Conservation (phyloP, 495 filamentous ascomycete species). For the Aspergillus carlsbadensis region DNA sequence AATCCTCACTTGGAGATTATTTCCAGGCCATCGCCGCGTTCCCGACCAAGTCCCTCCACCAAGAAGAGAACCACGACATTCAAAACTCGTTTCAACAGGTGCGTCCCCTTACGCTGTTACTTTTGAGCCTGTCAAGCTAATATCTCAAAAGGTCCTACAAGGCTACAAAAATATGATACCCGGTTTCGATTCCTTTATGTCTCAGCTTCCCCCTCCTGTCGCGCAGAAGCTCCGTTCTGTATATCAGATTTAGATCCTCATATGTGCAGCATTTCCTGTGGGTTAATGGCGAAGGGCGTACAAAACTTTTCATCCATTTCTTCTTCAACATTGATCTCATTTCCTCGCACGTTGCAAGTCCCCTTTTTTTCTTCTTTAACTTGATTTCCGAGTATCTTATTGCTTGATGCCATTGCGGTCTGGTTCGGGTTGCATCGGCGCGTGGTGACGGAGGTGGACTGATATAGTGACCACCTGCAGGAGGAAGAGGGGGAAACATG, state of each 20-base stretch:
- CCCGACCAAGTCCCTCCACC: constrained; percentile 53
- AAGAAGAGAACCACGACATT: constrained; percentile 52
- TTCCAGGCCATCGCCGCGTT: constrained; percentile 83
- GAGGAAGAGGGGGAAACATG: not conserved
- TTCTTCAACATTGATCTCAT: not conserved
- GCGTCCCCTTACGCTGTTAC: constrained; percentile 10
- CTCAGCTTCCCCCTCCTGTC: constrained; percentile 62
- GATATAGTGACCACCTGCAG: not conserved
- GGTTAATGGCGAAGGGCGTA: constrained; percentile 29
- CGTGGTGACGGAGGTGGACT: not conserved
- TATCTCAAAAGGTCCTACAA: constrained; percentile 62
- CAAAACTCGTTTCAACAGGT: constrained; percentile 54
- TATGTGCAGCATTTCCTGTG: constrained; percentile 13
- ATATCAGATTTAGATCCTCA: constrained; percentile 41
- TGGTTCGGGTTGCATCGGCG: not conserved
- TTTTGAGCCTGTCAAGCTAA: constrained; percentile 10
- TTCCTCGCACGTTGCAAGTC: not conserved
- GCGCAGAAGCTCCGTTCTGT: constrained; percentile 52
- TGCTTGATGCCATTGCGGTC: constrained; percentile 8
- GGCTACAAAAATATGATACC: constrained; percentile 85
- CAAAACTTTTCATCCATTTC: constrained; percentile 14
- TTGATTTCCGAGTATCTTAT: not conserved
- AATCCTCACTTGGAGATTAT: constrained; percentile 75
- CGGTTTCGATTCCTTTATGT: constrained; percentile 77
- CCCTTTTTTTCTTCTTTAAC: not conserved